These are phyloP conservation scores for Phellopilus nigrolimitatus DNA, from an alignment of 1,284 basidiomycete genomes.

Conservation along the genomic window DNA sequence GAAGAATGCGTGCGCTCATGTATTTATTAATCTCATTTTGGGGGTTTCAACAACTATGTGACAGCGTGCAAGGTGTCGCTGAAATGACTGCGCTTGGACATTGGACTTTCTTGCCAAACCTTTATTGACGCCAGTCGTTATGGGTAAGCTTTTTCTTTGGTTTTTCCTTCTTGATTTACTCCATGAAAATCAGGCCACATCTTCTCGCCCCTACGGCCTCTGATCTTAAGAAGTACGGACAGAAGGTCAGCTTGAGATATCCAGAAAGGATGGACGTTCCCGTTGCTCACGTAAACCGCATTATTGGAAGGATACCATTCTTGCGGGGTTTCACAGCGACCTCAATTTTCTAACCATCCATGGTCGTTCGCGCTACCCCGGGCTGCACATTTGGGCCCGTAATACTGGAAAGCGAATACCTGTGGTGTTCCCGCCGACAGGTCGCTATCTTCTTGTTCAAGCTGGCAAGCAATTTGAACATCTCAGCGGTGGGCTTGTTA, in stretches of 20 bases:
- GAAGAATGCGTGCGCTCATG: conserved; percentile 71
- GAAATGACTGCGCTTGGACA: conserved; percentile 80
- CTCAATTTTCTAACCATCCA: conserved; percentile 86
- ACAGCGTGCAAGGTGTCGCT: conserved; percentile 73
- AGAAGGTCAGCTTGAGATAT: too few relatives aligned
- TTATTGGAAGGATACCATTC: conserved; percentile 45
- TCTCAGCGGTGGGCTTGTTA: conserved; percentile 80
- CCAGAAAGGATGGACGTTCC: too few relatives aligned
- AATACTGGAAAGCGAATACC: conserved; percentile 86
- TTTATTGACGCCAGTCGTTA: conserved; percentile 78
- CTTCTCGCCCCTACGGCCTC: conserved; percentile 89
- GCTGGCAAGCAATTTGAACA: conserved; percentile 92
- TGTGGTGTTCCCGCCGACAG: conserved; percentile 72
- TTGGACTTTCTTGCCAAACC: conserved; percentile 62
- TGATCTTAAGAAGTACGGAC: conserved; percentile 73
- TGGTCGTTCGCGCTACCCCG: conserved; percentile 81
- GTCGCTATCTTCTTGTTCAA: conserved; percentile 74
- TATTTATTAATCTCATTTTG: conserved; percentile 6
- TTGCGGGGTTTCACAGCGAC: conserved; percentile 88
- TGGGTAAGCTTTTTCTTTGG: conserved; percentile 46
- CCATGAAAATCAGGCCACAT: conserved; percentile 67
- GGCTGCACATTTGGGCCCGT: conserved; percentile 86
- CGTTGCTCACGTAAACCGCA: neutral
- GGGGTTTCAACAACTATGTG: neutral
- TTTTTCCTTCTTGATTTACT: conserved; percentile 8